A percentile compares a stretch with the other conserved stretches of the same genome.
Evolutionary conservation across 148 eudicot species (phyloP).

Genomic region (Rhododendron griersonianum): DNA sequence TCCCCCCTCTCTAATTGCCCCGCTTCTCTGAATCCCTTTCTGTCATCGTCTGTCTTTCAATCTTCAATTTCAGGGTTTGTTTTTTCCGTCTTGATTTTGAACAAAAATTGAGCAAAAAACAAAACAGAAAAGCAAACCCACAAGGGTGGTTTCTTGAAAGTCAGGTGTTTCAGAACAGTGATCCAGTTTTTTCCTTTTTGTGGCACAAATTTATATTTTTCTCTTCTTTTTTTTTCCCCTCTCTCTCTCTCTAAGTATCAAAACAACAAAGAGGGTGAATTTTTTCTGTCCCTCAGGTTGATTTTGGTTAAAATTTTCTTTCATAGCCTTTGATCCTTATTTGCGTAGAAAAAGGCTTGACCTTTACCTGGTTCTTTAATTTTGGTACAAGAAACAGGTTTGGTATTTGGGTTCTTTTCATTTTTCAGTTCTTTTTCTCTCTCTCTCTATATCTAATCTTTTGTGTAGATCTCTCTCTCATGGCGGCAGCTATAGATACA

Average conservation of each 20-base stretch:
- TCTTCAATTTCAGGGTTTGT: slow-evolving; percentile 24
- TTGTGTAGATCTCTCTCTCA: not conserved
- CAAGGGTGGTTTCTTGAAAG: slow-evolving; percentile 36
- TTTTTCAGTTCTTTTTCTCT: slow-evolving; percentile 3
- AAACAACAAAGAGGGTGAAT: slow-evolving; percentile 25
- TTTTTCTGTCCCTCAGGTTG: slow-evolving; percentile 30
- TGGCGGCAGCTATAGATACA: slow-evolving; percentile 50
- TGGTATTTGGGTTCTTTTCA: not conserved
- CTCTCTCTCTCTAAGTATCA: not conserved
- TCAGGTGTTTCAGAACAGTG: slow-evolving; percentile 55
- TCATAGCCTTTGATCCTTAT: slow-evolving; percentile 18
- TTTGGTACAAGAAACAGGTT: slow-evolving; percentile 27
- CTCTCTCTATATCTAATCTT: not conserved
- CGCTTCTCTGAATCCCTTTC: slow-evolving; percentile 56
- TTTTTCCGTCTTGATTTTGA: slow-evolving; percentile 18
- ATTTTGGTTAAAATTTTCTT: slow-evolving; percentile 1
- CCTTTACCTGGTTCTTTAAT: slow-evolving; percentile 21
- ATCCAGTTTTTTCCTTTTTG: slow-evolving; percentile 14
- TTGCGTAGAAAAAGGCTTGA: slow-evolving; percentile 18
- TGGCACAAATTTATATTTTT: not conserved
- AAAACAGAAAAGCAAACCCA: slow-evolving; percentile 9
- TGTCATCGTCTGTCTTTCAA: slow-evolving; percentile 49
- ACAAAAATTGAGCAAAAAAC: not conserved
- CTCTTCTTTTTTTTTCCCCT: not conserved
- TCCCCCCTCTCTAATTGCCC: slow-evolving; percentile 14